These are phyloP conservation scores for Linnemannia exigua DNA, from an alignment of 192 early-diverging fungal species.

Conservation along the genomic window DNA sequence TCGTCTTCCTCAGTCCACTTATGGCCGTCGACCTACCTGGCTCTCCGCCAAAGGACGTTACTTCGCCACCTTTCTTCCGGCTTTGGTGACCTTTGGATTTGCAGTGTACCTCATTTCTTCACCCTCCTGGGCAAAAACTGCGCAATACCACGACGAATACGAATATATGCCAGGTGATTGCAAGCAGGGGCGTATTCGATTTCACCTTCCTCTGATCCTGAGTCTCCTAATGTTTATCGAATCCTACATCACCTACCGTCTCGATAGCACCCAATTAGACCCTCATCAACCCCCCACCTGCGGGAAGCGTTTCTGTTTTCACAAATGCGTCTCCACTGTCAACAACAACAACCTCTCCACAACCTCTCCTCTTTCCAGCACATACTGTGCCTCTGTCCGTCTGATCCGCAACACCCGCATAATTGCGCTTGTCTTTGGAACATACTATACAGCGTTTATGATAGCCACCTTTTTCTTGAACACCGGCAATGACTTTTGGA, in stretches of 20 bases:
- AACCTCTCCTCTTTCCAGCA: not conserved
- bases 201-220: not conserved
- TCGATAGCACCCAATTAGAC: no score
- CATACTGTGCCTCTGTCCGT: not conserved
- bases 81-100: not conserved
- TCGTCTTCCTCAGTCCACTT: not conserved
- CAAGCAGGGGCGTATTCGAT: no score
- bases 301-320: not conserved
- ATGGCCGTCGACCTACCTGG: not conserved
- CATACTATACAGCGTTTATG: not conserved
- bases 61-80: not conserved
- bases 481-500: no score
- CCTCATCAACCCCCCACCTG: not conserved
- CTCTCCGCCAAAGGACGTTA: not conserved
- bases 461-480: no score
- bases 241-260: not conserved
- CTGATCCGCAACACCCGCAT: not conserved
- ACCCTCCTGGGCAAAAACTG: no score
- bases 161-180: no score
- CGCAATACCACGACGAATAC: no score
- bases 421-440: not conserved
- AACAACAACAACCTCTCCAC: not conserved
- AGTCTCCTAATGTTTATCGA: not conserved
- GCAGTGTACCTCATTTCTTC: not conserved
- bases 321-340: not conserved